phyloP scores from a whole-genome alignment of 108 stramenopile species.

The Pseudonitzschia delicatissima region DNA sequence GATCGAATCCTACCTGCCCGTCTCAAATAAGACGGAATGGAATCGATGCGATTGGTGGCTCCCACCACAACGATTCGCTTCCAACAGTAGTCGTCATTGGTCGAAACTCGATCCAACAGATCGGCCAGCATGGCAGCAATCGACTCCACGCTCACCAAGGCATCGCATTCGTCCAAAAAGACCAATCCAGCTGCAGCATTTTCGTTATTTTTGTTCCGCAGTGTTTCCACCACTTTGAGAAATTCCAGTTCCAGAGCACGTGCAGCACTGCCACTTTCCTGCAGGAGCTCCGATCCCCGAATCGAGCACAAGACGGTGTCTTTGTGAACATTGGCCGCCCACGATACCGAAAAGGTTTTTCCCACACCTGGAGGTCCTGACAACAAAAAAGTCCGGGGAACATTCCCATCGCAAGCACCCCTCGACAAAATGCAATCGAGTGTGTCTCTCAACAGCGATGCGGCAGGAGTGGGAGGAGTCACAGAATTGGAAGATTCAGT shows the following conservation, averaged over 20 bases:
- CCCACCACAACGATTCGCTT: slow-evolving; percentile 55
- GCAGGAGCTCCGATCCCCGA: slow-evolving; percentile 30
- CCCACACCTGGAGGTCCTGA: slow-evolving; percentile 59
- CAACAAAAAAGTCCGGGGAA: slow-evolving; percentile 51
- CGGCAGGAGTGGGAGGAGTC: slow-evolving; percentile 9
- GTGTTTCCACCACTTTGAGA: background rate
- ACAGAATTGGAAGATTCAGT: background rate
- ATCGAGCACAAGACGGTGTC: slow-evolving; percentile 15
- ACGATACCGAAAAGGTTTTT: slow-evolving; percentile 53
- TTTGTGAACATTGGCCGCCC: slow-evolving; percentile 18
- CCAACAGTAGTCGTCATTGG: slow-evolving; percentile 23
- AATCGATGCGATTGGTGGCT: slow-evolving; percentile 81
- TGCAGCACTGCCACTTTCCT: slow-evolving; percentile 1
- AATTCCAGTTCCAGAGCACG: slow-evolving; percentile 22
- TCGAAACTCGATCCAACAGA: slow-evolving; percentile 54
- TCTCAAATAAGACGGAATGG: slow-evolving; percentile 61
- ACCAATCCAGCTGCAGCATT: slow-evolving; percentile 34
- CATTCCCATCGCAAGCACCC: background rate
- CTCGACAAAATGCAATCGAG: background rate
- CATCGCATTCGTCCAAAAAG: slow-evolving; percentile 86
- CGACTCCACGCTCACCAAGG: slow-evolving; percentile 52
- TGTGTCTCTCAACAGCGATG: slow-evolving; percentile 15
- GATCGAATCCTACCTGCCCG: slow-evolving; percentile 75
- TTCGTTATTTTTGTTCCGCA: background rate
- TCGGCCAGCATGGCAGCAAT: slow-evolving; percentile 57